A percentile compares a stretch with the other conserved stretches of the same genome.
phyloP scores from a whole-genome alignment of 192 early-diverging fungal genomes.

The Pilaira anomala region DNA sequence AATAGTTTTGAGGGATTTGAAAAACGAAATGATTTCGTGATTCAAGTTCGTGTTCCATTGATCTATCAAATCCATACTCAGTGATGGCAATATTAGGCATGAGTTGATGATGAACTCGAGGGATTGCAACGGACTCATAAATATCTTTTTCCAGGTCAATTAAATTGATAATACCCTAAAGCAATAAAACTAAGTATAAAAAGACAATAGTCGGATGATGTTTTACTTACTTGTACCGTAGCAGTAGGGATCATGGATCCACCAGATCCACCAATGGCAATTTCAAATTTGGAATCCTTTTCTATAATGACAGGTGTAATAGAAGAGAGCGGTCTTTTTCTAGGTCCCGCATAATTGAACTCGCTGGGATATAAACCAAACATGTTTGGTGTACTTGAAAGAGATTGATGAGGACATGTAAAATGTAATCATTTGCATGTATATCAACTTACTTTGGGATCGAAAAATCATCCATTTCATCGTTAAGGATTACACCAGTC shows the following conservation, averaged over 20 bases:
- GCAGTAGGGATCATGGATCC: constrained; percentile 83
- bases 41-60: constrained; percentile 21
- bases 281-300: constrained; percentile 57
- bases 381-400: constrained; percentile 48
- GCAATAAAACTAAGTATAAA: not conserved
- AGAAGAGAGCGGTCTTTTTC: constrained; percentile 81
- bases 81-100: constrained; percentile 68
- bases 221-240: constrained; percentile 49
- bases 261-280: constrained; percentile 82
- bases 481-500: constrained; percentile 89
- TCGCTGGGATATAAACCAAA: constrained; percentile 83
- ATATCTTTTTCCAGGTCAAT: constrained; percentile 70
- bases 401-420: not conserved
- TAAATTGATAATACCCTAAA: constrained; percentile 69
- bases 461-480: constrained; percentile 96
- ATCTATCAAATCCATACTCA: constrained; percentile 43
- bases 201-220: not conserved
- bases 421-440: not conserved
- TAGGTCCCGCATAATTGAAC: constrained; percentile 75
- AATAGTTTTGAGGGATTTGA: constrained; percentile 1
- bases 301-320: constrained; percentile 65
- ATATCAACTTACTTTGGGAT: constrained; percentile 45
- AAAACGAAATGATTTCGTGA: constrained; percentile 36
- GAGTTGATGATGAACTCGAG: constrained; percentile 89
- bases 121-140: constrained; percentile 63